These are phyloP conservation scores for Omphalotus olearius DNA, from an alignment of 1,284 basidiomycete species.

Conservation along the genomic window DNA sequence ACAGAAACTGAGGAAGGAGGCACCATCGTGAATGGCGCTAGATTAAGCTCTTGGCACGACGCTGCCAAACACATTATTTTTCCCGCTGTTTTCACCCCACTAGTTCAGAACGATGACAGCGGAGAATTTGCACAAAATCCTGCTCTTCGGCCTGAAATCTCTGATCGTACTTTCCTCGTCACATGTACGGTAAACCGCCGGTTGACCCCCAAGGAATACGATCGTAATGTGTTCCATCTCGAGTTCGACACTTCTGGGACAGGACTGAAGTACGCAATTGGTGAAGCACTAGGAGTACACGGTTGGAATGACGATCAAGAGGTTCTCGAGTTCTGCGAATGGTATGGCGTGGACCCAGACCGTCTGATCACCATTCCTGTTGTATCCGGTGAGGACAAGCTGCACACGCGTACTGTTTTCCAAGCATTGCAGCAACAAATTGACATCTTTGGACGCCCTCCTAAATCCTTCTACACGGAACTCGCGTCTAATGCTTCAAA, in stretches of 20 bases:
- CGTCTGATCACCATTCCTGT: slow-evolving; percentile 83
- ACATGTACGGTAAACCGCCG: slow-evolving; percentile 93
- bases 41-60: slow-evolving; percentile 74
- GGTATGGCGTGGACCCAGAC: slow-evolving; percentile 87
- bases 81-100: slow-evolving; percentile 72
- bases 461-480: slow-evolving; percentile 93
- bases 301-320: slow-evolving; percentile 96
- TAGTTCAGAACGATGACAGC: slow-evolving; percentile 29
- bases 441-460: slow-evolving; percentile 94
- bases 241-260: slow-evolving; percentile 94
- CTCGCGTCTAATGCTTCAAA: slow-evolving; percentile 76
- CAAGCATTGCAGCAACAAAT: slow-evolving; percentile 96
- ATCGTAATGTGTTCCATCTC: slow-evolving; percentile 98
- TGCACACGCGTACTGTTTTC: slow-evolving; percentile 91
- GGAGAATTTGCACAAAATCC: slow-evolving; percentile 56
- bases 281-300: slow-evolving; percentile 95
- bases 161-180: slow-evolving; percentile 91
- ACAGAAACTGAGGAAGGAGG: slow-evolving; percentile 52
- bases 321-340: slow-evolving; percentile 84
- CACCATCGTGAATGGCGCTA: slow-evolving; percentile 57
- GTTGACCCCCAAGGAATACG: slow-evolving; percentile 91
- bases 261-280: slow-evolving; percentile 92
- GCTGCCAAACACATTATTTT: slow-evolving; percentile 90
- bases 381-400: slow-evolving; percentile 50
- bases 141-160: slow-evolving; percentile 80